Conservation (phyloP, 2,329 filamentous ascomycete species). For the Bertia moriformis region DNA sequence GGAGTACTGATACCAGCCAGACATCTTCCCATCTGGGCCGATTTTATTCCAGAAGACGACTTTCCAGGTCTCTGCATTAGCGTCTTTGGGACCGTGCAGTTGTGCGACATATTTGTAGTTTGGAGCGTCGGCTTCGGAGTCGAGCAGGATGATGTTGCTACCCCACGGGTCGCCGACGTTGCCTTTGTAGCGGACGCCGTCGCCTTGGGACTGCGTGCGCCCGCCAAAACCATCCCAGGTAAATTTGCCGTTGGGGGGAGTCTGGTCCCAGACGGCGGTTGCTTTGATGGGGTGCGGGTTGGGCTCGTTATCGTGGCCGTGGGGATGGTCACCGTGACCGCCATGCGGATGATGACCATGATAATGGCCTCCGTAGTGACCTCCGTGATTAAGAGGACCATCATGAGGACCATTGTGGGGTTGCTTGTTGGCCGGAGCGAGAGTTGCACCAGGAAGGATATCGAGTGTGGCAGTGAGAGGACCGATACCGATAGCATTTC, state of each 20-base stretch:
- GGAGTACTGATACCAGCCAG: constrained; percentile 17
- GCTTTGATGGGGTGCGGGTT: neutral
- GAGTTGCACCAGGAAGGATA: no score
- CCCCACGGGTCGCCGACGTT: constrained; percentile 20
- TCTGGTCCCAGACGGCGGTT: neutral
- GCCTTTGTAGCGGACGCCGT: constrained; percentile 13
- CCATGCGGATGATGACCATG: no score
- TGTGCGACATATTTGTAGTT: constrained; percentile 18
- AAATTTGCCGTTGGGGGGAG: neutral
- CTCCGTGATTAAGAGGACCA: no score
- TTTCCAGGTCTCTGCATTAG: constrained; percentile 12
- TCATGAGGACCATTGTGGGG: no score
- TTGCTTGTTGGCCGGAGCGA: no score
- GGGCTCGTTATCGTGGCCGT: neutral
- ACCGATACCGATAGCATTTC: no score
- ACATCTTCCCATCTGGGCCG: constrained; percentile 14
- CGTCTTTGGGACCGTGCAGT: constrained; percentile 15
- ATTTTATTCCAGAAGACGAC: constrained; percentile 20
- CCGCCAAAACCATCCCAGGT: constrained; percentile 14
- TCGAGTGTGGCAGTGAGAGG: no score
- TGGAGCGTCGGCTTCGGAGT: constrained; percentile 8
- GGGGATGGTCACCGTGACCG: neutral
- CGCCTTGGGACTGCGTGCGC: constrained; percentile 6
- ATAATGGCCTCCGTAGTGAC: no score
- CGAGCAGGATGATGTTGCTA: constrained; percentile 19